Percentiles rank a stretch among this genome's conserved stretches.
These are phyloP conservation scores for Nicotiana tabacum DNA, from an alignment of 257 asterid species.

Conservation along the genomic window DNA sequence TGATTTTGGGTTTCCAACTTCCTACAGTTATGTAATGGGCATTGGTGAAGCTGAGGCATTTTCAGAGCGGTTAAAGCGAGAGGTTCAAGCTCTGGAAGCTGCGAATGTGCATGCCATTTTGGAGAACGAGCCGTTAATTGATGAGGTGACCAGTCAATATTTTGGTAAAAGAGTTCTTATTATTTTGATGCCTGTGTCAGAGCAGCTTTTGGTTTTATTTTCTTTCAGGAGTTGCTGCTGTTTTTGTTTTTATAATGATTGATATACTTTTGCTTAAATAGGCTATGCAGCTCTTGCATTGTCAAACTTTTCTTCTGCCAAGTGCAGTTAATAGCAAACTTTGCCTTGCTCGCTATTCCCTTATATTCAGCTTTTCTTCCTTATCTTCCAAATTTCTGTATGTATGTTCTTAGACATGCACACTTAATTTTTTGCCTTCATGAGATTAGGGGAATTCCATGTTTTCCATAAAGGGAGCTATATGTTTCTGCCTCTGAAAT, in stretches of 20 bases:
- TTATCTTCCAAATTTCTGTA: background rate
- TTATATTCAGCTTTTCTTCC: background rate
- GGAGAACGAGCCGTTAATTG: slow-evolving; percentile 85
- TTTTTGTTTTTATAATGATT: background rate
- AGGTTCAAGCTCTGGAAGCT: slow-evolving; percentile 98
- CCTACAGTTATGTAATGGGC: slow-evolving; percentile 95
- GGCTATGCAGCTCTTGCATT: background rate
- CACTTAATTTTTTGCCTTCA: background rate
- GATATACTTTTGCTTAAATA: background rate
- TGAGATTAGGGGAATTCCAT: background rate
- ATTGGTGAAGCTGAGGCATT: slow-evolving; percentile 98
- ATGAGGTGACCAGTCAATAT: slow-evolving; percentile 42
- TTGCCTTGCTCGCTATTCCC: background rate
- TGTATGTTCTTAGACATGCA: background rate
- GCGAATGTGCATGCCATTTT: slow-evolving; percentile 96
- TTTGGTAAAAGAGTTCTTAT: slow-evolving; percentile 7
- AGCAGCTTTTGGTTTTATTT: background rate
- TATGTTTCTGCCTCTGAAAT: slow-evolving; percentile 11
- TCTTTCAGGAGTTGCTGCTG: background rate
- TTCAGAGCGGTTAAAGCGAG: slow-evolving; percentile 94
- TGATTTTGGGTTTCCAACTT: slow-evolving; percentile 1
- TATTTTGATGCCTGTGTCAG: background rate
- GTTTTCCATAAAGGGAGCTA: background rate
- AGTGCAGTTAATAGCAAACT: background rate
- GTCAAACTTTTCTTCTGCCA: background rate